Percentiles rank a stretch among this genome's conserved stretches.
phyloP scores from a whole-genome alignment of 164 flowering plant species.

The Kalanchoe fedtschenkoi region DNA sequence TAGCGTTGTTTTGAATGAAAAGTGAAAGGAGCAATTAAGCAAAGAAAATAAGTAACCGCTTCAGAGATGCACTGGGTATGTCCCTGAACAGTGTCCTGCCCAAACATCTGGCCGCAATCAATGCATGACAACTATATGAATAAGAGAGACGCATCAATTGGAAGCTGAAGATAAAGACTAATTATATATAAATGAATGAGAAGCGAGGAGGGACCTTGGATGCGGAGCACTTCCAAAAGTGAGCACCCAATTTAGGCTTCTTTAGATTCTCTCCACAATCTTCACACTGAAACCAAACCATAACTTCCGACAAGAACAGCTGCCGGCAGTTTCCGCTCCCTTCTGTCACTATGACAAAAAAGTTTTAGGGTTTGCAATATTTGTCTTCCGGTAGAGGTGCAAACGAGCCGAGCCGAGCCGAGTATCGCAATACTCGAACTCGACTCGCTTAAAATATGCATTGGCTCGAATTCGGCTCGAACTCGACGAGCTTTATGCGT shows the following conservation, averaged over 20 bases:
- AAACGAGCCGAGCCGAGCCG: too few species aligned
- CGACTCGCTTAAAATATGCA: too few species aligned
- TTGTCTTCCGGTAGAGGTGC: too few species aligned
- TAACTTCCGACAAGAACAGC: constrained; percentile 18
- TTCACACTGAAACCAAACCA: constrained; percentile 99
- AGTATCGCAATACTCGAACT: too few species aligned
- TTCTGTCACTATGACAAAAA: too few species aligned
- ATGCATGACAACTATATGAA: constrained; percentile 76
- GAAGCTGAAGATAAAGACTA: too few species aligned
- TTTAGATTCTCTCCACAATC: constrained; percentile 90
- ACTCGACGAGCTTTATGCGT: too few species aligned
- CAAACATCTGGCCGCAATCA: constrained; percentile 76
- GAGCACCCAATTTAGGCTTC: constrained; percentile 77
- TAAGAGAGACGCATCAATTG: background rate
- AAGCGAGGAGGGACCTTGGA: constrained; percentile 32
- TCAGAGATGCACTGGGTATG: constrained; percentile 86
- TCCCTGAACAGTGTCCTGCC: constrained; percentile 59
- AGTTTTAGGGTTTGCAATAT: too few species aligned
- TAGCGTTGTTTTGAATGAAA: too few species aligned
- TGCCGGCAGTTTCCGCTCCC: too few species aligned
- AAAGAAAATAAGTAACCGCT: constrained; percentile 37
- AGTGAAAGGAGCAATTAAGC: too few species aligned
- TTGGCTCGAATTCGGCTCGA: too few species aligned
- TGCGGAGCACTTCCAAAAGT: constrained; percentile 81
- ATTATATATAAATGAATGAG: background rate